Conservation (phyloP, 768 basidiomycete genomes). For the Boletus rubescentipes region DNA sequence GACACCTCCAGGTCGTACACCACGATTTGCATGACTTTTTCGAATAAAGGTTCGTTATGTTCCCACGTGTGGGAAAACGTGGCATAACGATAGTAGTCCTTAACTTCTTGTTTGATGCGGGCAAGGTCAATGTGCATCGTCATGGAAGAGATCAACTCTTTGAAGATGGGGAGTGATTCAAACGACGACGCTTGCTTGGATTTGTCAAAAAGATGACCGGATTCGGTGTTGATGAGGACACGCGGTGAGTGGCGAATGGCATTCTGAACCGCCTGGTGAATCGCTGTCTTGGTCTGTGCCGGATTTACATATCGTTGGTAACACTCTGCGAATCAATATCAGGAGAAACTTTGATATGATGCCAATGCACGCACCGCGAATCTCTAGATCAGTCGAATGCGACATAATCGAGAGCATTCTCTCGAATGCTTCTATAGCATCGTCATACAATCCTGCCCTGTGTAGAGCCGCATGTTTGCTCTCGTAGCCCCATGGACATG, state of each 20-base stretch:
- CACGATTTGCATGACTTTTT: neutral
- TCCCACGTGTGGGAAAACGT: constrained; percentile 1
- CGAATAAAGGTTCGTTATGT: neutral
- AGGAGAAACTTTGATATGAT: neutral
- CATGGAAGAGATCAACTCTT: neutral
- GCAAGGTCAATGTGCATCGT: neutral
- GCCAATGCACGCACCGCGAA: neutral
- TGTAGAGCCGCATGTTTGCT: neutral
- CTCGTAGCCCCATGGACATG: no score
- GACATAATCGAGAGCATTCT: neutral
- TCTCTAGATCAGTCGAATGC: neutral
- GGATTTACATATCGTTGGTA: neutral
- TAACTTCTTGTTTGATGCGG: neutral
- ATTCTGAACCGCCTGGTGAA: neutral
- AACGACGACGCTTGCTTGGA: neutral
- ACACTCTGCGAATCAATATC: neutral
- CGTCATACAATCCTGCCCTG: neutral
- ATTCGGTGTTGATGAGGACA: neutral
- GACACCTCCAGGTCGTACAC: neutral
- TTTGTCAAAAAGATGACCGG: neutral
- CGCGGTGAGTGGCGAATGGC: neutral
- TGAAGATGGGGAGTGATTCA: neutral
- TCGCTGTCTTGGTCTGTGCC: neutral
- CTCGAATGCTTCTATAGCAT: neutral
- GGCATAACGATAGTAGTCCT: neutral